Conservation (phyloP, 306 rosid genomes). For the Cucurbita moschata region DNA sequence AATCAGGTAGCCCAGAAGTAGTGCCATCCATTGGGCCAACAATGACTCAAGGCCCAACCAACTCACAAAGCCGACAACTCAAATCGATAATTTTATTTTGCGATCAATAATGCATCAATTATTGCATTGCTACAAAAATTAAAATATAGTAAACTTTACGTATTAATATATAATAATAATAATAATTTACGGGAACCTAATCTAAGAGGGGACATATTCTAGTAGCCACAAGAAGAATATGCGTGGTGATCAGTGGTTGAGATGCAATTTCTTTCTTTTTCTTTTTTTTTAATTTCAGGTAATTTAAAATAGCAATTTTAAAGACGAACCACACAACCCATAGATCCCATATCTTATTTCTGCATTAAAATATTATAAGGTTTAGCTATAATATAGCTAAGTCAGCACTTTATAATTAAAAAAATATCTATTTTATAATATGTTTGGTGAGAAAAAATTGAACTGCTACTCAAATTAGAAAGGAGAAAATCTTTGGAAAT, state of each 20-base stretch:
- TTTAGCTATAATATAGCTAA: neutral
- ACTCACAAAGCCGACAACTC: too few species aligned
- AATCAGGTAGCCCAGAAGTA: too few species aligned
- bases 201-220: neutral
- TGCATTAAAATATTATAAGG: neutral
- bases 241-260: neutral
- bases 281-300: neutral
- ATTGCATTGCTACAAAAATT: neutral
- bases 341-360: neutral
- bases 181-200: neutral
- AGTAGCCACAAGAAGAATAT: neutral
- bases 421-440: neutral
- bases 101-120: neutral
- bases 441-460: neutral
- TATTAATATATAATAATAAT: neutral
- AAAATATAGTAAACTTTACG: neutral
- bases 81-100: too few species aligned
- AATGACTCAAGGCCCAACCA: too few species aligned
- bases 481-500: neutral
- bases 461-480: constrained; percentile 5
- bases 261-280: neutral
- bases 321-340: neutral
- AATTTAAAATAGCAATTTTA: neutral
- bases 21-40: too few species aligned
- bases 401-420: neutral